Evolutionary conservation across 768 basidiomycete genomes (phyloP).

Genomic region (Phlebiopsis flavidoalba): DNA sequence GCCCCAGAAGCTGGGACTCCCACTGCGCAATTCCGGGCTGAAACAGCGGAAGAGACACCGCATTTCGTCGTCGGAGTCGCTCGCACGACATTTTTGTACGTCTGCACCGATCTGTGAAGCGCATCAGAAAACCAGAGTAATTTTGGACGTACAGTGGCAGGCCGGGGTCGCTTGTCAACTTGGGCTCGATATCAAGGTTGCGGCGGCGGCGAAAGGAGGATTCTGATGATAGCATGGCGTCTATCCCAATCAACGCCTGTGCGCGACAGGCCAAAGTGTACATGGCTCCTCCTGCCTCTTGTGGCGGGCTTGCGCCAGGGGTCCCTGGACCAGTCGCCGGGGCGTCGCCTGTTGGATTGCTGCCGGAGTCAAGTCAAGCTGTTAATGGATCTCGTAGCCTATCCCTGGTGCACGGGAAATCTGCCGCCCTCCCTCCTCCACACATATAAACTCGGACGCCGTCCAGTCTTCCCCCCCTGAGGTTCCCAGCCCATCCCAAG

Average conservation of each 20-base stretch:
- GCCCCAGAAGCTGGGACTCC: not conserved
- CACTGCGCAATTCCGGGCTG: not conserved
- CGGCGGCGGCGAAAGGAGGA: not conserved
- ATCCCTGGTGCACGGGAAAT: not conserved
- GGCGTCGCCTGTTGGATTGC: not conserved
- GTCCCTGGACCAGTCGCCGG: not conserved
- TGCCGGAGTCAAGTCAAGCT: not conserved
- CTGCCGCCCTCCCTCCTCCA: not conserved
- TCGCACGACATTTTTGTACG: not conserved
- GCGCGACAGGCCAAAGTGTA: not conserved
- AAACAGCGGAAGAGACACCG: not conserved
- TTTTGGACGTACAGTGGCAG: not conserved
- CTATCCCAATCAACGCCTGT: not conserved
- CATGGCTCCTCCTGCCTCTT: slow-evolving; percentile 4
- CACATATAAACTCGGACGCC: not conserved
- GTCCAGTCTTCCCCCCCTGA: not conserved
- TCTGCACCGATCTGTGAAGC: not conserved
- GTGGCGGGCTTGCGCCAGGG: slow-evolving; percentile 1
- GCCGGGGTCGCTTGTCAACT: slow-evolving; percentile 1
- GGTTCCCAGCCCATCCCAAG: not conserved
- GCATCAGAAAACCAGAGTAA: slow-evolving; percentile 9
- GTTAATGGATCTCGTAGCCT: not conserved
- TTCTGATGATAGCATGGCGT: slow-evolving; percentile 8
- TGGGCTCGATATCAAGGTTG: not conserved
- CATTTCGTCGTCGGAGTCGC: no score